Evolutionary conservation across 2,329 filamentous ascomycete species (phyloP).

Genomic region (Aspergillus puulaauensis): DNA sequence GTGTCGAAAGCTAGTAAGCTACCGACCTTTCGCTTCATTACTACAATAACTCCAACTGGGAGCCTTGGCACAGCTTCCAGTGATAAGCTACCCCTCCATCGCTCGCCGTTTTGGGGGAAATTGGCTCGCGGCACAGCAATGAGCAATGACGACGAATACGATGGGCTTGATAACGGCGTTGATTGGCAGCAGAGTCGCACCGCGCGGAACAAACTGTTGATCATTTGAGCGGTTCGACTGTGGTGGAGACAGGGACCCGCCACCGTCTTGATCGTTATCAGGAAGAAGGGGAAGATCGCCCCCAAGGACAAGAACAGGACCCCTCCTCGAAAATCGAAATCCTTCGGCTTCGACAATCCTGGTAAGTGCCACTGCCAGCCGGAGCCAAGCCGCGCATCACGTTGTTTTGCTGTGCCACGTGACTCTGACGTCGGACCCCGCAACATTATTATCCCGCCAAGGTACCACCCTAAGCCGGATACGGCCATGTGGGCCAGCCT

Average conservation of each 20-base stretch:
- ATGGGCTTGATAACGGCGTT: not conserved
- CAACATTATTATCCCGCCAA: not conserved
- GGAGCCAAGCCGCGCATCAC: too few relatives aligned
- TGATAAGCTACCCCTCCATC: not conserved
- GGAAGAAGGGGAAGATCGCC: not conserved
- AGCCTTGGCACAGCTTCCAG: too few relatives aligned
- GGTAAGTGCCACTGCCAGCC: not conserved
- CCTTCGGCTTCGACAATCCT: not conserved
- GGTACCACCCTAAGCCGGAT: not conserved
- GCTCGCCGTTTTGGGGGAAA: not conserved
- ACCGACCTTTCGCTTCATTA: too few relatives aligned
- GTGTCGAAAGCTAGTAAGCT: too few relatives aligned
- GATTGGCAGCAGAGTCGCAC: conserved; percentile 7
- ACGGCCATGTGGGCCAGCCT: not conserved
- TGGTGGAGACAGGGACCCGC: not conserved
- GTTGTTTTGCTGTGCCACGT: not conserved
- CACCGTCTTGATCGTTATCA: not conserved
- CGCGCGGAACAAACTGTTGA: conserved; percentile 5
- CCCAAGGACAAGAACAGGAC: not conserved
- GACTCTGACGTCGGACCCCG: not conserved
- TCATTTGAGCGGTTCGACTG: not conserved
- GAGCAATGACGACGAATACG: not conserved
- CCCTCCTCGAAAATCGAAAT: not conserved
- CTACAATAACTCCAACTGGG: too few relatives aligned
- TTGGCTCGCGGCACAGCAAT: not conserved